Conservation (phyloP, 1,139 yeast species). For the Pichia kudriavzevii region DNA sequence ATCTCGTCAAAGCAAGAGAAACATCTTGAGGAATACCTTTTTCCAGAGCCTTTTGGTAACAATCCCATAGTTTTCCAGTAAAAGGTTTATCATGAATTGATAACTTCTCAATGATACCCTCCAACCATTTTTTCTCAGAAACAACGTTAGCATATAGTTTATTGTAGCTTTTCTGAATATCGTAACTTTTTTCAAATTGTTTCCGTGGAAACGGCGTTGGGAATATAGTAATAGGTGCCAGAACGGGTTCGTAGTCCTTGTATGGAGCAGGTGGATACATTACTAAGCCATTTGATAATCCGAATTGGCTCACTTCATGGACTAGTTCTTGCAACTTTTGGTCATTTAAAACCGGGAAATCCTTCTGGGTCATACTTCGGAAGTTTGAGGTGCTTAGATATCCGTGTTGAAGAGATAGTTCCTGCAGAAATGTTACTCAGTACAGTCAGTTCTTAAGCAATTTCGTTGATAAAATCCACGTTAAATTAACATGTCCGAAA, state of each 20-base stretch:
- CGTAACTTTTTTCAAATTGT: slow-evolving; percentile 59
- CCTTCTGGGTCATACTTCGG: no score
- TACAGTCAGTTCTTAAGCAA: no score
- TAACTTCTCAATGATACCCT: slow-evolving; percentile 45
- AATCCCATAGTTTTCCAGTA: slow-evolving; percentile 68
- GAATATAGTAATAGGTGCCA: slow-evolving; percentile 81
- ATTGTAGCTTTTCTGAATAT: slow-evolving; percentile 66
- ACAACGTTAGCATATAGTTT: slow-evolving; percentile 65
- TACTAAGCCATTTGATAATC: slow-evolving; percentile 67
- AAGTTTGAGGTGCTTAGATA: no score
- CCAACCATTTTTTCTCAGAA: slow-evolving; percentile 51
- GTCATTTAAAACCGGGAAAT: slow-evolving; percentile 15
- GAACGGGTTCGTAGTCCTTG: slow-evolving; percentile 39
- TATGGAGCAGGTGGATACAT: slow-evolving; percentile 62
- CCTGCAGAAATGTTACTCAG: no score
- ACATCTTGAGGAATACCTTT: slow-evolving; percentile 58
- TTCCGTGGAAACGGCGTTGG: slow-evolving; percentile 81
- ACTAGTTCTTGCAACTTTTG: slow-evolving; percentile 22
- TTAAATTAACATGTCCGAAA: no score
- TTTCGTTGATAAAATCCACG: no score
- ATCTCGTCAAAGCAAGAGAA: slow-evolving; percentile 78
- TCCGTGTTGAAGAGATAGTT: no score
- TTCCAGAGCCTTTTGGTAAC: slow-evolving; percentile 42
- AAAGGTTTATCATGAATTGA: slow-evolving; percentile 62
- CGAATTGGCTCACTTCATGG: slow-evolving; percentile 62